Conservation (phyloP, 257 asterid species). For the Jacaranda mimosifolia region DNA sequence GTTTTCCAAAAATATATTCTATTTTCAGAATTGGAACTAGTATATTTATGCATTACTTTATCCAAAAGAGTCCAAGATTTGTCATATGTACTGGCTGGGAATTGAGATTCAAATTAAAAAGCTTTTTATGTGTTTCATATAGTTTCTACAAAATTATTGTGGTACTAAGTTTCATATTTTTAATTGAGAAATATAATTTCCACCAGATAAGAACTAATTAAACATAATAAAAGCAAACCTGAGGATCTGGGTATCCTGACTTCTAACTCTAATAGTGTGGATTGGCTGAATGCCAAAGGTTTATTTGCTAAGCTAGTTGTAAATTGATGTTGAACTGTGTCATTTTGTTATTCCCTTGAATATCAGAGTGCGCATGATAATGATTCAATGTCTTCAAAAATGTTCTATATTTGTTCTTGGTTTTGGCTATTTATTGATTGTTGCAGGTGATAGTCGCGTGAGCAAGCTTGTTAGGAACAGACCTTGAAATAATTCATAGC, state of each 20-base stretch:
- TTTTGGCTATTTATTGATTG: constrained; percentile 9
- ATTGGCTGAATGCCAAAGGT: constrained; percentile 14
- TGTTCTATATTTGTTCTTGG: too few species aligned
- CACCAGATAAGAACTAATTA: too few species aligned
- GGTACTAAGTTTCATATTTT: not conserved
- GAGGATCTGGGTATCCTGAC: not conserved
- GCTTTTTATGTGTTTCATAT: not conserved
- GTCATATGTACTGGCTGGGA: not conserved
- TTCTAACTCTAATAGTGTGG: not conserved
- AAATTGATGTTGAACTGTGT: not conserved
- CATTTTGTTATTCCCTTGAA: not conserved
- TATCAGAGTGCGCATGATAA: not conserved
- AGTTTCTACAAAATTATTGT: not conserved
- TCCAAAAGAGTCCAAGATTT: constrained; percentile 8
- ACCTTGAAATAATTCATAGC: not conserved
- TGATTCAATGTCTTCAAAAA: not conserved
- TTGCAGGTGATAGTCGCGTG: not conserved
- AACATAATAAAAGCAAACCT: not conserved
- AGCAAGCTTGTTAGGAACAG: constrained; percentile 7
- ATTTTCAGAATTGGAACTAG: constrained; percentile 1
- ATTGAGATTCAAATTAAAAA: not conserved
- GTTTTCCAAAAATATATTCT: not conserved
- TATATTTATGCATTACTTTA: constrained; percentile 2
- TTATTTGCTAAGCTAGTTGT: constrained; percentile 17
- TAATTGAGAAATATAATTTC: not conserved